These are phyloP conservation scores for Dorcoceras hygrometricum DNA, from an alignment of 257 asterid species.

Conservation along the genomic window DNA sequence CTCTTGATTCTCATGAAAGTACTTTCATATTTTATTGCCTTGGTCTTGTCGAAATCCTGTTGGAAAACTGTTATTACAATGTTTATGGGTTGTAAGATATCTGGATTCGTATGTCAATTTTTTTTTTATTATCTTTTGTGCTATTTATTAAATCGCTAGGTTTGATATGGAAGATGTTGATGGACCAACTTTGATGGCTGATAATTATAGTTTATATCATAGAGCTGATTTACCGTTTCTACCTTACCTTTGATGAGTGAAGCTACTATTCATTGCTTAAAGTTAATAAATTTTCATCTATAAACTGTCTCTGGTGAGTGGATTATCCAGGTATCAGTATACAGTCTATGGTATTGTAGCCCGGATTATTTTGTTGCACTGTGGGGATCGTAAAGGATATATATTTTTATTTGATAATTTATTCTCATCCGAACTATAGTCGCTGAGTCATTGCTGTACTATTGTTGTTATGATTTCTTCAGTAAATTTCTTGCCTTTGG, in stretches of 20 bases:
- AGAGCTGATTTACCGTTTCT: not conserved
- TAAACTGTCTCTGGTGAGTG: not conserved
- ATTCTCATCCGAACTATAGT: slow-evolving; percentile 6
- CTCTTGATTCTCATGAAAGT: not conserved
- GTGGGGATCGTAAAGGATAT: slow-evolving; percentile 13
- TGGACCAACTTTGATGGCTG: not conserved
- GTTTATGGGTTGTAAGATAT: not conserved
- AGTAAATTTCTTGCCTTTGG: slow-evolving; percentile 4
- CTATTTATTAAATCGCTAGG: not conserved
- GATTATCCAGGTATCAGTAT: not conserved
- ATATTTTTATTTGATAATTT: slow-evolving; percentile 12
- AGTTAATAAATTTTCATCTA: not conserved
- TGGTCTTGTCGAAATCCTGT: not conserved
- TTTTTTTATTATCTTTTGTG: not conserved
- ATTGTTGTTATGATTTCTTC: slow-evolving; percentile 10
- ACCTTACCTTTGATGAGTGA: not conserved
- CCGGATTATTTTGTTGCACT: no score
- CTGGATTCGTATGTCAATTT: not conserved
- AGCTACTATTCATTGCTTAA: not conserved
- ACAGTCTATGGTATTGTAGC: not conserved
- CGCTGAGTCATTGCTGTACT: slow-evolving; percentile 3
- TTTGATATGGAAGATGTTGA: not conserved
- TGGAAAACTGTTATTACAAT: not conserved
- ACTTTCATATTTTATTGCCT: not conserved
- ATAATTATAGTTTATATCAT: not conserved